Conservation (phyloP, 1,139 yeast genomes). For the Sugiyamaella pinicola region DNA sequence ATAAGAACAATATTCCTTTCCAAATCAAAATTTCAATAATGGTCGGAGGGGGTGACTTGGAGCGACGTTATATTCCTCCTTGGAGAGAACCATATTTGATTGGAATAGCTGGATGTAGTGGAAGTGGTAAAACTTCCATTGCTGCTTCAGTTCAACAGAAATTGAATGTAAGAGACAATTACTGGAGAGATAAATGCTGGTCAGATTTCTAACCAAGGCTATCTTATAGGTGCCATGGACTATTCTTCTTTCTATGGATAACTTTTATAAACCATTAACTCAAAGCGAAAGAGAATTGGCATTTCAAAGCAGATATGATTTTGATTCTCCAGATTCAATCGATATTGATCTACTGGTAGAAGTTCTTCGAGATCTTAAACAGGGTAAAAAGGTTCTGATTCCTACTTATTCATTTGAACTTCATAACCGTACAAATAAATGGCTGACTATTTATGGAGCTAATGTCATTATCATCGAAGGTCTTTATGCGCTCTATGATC, state of each 20-base stretch:
- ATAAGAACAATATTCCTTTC: not conserved
- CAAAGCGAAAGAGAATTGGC: constrained; percentile 65
- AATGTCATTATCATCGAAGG: constrained; percentile 93
- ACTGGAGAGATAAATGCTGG: too few species aligned
- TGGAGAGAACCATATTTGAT: constrained; percentile 96
- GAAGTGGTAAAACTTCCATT: constrained; percentile 93
- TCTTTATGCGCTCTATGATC: constrained; percentile 77
- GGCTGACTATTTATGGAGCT: constrained; percentile 86
- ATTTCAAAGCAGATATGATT: constrained; percentile 69
- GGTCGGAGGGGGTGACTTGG: constrained; percentile 9
- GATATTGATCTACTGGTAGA: constrained; percentile 73
- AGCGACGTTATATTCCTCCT: constrained; percentile 59
- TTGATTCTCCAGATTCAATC: constrained; percentile 80
- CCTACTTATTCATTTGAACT: constrained; percentile 83
- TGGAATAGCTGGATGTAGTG: constrained; percentile 93
- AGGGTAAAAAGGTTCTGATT: constrained; percentile 62
- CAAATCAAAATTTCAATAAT: not conserved
- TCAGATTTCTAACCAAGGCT: too few species aligned
- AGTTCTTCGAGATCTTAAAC: constrained; percentile 65
- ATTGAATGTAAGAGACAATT: constrained; percentile 52
- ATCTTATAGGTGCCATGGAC: constrained; percentile 81
- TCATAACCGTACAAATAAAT: constrained; percentile 72
- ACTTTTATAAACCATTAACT: constrained; percentile 77
- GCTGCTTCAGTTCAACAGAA: constrained; percentile 80
- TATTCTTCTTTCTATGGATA: constrained; percentile 85